These are phyloP conservation scores for Sonneratia caseolaris DNA, from an alignment of 345 rosid genomes.

Conservation along the genomic window DNA sequence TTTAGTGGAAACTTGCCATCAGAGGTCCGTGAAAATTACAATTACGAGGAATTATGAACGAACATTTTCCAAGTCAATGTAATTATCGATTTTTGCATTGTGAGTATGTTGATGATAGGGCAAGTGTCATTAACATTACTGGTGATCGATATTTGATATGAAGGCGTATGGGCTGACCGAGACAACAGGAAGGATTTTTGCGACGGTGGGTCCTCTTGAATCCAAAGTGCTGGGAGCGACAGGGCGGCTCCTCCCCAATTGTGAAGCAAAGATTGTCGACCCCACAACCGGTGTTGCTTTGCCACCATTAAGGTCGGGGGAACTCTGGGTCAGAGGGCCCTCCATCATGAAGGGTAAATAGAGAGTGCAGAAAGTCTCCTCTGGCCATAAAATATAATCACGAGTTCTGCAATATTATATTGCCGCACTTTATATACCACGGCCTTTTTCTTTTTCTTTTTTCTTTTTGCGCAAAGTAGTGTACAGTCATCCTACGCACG, in stretches of 20 bases:
- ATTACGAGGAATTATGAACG: neutral
- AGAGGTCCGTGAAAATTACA: neutral
- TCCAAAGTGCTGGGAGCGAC: conserved; percentile 25
- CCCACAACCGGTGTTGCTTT: conserved; percentile 28
- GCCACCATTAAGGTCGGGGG: conserved; percentile 36
- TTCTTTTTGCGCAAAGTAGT: too few species aligned
- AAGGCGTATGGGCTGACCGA: conserved; percentile 63
- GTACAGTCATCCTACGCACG: neutral
- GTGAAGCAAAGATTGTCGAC: conserved; percentile 40
- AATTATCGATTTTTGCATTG: too few species aligned
- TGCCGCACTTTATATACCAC: too few species aligned
- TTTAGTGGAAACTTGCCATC: too few species aligned
- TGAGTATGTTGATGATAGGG: neutral
- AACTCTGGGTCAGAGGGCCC: conserved; percentile 57
- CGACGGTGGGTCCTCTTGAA: conserved; percentile 30
- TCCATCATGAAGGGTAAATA: conserved; percentile 38
- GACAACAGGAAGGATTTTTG: conserved; percentile 35
- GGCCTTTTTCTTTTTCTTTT: too few species aligned
- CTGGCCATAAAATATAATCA: neutral
- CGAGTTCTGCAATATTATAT: neutral
- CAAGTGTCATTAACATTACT: neutral
- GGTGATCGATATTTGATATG: neutral
- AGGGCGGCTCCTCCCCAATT: conserved; percentile 39
- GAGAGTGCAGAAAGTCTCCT: neutral
- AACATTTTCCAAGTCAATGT: too few species aligned